These are phyloP conservation scores for Xylaria sp. DNA, from an alignment of 2,329 filamentous ascomycete species.

Conservation along the genomic window DNA sequence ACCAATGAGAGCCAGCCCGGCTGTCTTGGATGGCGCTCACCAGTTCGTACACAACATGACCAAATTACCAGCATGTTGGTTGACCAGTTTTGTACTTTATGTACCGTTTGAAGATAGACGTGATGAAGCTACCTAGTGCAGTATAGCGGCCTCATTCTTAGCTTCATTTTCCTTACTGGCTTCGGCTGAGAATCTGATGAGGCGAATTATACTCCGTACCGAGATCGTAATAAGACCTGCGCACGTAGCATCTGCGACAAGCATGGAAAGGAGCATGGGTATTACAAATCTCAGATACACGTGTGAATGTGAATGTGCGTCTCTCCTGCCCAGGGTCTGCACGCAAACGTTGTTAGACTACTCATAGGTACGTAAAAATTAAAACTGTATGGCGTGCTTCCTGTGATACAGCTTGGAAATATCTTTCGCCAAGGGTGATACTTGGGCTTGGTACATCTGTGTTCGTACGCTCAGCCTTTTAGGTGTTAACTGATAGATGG, in stretches of 20 bases:
- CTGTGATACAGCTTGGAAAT: not conserved
- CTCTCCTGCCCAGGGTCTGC: not conserved
- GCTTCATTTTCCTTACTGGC: not conserved
- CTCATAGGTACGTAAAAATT: not conserved
- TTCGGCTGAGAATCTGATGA: not conserved
- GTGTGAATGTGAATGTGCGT: not conserved
- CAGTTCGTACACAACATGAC: not conserved
- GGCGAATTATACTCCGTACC: not conserved
- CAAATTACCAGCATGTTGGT: not conserved
- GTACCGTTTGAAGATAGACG: not conserved
- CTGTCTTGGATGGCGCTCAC: not conserved
- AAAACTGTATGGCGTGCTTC: not conserved
- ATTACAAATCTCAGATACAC: not conserved
- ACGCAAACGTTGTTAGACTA: not conserved
- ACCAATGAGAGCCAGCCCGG: slow-evolving; percentile 13
- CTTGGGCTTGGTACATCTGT: too few species aligned
- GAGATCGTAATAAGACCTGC: not conserved
- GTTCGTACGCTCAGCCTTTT: too few species aligned
- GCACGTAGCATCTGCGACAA: not conserved
- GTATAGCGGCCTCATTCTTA: not conserved
- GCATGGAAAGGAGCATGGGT: slow-evolving; percentile 6
- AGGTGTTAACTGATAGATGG: too few species aligned
- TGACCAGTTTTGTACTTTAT: not conserved
- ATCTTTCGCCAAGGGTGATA: too few species aligned
- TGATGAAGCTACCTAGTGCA: not conserved